A percentile compares a stretch with the other conserved stretches of the same genome.
Conservation (phyloP, 495 filamentous ascomycete species). For the Podospora fimiseda region DNA sequence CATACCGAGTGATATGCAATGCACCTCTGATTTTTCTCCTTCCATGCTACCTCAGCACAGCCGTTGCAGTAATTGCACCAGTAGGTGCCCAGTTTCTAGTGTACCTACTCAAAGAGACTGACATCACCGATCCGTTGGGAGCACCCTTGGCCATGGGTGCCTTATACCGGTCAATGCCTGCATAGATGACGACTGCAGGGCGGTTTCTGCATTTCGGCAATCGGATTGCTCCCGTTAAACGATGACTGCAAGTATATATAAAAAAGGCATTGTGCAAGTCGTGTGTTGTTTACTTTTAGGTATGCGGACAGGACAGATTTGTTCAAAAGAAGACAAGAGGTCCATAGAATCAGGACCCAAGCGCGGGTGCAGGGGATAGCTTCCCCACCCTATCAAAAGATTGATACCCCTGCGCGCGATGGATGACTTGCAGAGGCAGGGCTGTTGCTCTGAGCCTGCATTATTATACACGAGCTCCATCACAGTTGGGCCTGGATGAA, state of each 20-base stretch:
- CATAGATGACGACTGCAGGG: neutral
- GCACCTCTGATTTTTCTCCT: neutral
- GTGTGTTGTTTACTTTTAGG: too few relatives aligned
- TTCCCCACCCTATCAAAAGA: slow-evolving; percentile 11
- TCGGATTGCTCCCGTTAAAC: neutral
- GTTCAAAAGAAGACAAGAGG: neutral
- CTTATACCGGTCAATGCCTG: slow-evolving; percentile 5
- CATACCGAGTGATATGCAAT: neutral
- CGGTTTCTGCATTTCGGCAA: neutral
- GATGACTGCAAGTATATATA: neutral
- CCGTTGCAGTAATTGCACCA: neutral
- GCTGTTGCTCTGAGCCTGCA: too few relatives aligned
- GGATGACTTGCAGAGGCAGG: slow-evolving; percentile 20
- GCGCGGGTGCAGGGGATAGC: neutral
- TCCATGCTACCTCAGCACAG: neutral
- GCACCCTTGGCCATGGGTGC: slow-evolving; percentile 6
- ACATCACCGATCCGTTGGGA: neutral
- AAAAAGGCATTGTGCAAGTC: too few relatives aligned
- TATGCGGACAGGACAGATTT: too few relatives aligned
- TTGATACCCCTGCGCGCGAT: slow-evolving; percentile 9
- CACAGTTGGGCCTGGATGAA: slow-evolving; percentile 12
- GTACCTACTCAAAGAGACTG: neutral
- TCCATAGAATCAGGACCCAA: neutral
- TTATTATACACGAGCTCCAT: neutral
- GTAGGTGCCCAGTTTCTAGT: neutral